A percentile compares a stretch with the other conserved stretches of the same genome.
These are phyloP conservation scores for Gossypium rotundifolium DNA, from an alignment of 345 rosid species.

Conservation along the genomic window DNA sequence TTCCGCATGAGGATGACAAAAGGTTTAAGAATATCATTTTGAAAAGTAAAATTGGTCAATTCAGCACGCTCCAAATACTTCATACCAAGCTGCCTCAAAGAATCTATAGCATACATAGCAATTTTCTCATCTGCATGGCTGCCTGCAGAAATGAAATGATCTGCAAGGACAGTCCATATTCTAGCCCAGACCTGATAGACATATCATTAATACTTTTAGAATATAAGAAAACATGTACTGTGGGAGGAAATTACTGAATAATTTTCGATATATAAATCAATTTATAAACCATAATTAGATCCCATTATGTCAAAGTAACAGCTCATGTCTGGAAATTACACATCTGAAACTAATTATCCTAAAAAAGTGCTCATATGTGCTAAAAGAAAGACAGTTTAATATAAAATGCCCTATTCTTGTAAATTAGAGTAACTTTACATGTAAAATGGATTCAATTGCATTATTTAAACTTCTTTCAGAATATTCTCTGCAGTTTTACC, in stretches of 20 bases:
- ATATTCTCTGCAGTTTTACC: not conserved
- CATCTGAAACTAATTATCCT: not conserved
- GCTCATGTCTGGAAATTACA: not conserved
- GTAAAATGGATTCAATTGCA: not conserved
- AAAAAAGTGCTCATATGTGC: not conserved
- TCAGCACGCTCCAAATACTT: constrained; percentile 76
- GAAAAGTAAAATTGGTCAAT: constrained; percentile 67
- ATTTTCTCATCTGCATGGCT: constrained; percentile 74
- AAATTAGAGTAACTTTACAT: not conserved
- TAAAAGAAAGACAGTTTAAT: not conserved
- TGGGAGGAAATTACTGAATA: not conserved
- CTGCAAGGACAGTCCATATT: constrained; percentile 73
- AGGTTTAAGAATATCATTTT: constrained; percentile 77
- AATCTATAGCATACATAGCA: constrained; percentile 75
- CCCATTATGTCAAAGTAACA: not conserved
- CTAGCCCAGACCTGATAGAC: constrained; percentile 69
- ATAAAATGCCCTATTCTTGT: not conserved
- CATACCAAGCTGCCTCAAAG: constrained; percentile 71
- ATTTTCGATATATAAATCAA: not conserved
- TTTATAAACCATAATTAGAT: constrained; percentile 2
- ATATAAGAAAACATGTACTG: not conserved
- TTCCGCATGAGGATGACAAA: constrained; percentile 72
- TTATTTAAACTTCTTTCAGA: not conserved
- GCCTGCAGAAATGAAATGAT: constrained; percentile 76
- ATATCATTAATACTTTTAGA: constrained; percentile 9